Percentiles rank a stretch among this genome's conserved stretches.
phyloP scores from a whole-genome alignment of 1,284 basidiomycete species.

The Ustilago loliicola region DNA sequence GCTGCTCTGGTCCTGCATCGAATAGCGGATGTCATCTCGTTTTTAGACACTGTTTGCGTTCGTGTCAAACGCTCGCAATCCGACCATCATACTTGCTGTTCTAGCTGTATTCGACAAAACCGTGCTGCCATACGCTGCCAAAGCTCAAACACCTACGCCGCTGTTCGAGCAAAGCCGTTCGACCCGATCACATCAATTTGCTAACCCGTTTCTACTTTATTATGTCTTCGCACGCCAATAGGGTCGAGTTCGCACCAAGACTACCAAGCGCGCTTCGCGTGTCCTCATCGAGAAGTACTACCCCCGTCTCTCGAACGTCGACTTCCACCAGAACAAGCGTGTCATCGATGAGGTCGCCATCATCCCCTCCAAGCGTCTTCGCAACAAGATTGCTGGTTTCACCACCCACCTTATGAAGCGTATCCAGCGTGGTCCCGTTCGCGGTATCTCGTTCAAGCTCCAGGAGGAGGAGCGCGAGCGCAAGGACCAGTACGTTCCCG shows the following conservation, averaged over 20 bases:
- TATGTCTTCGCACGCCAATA: constrained; percentile 70
- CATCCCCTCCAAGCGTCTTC: constrained; percentile 97
- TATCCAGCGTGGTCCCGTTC: constrained; percentile 98
- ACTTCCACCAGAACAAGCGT: constrained; percentile 90
- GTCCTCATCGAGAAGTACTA: constrained; percentile 99
- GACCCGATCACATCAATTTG: not conserved
- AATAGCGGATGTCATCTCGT: too few species aligned
- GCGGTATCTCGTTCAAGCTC: constrained; percentile 99
- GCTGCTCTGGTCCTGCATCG: too few species aligned
- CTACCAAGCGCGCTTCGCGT: constrained; percentile 98
- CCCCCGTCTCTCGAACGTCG: constrained; percentile 62
- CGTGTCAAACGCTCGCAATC: not conserved
- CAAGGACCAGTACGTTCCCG: constrained; percentile 76
- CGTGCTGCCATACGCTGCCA: not conserved
- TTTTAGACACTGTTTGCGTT: not conserved
- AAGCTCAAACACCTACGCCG: not conserved
- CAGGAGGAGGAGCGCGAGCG: constrained; percentile 99
- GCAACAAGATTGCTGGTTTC: constrained; percentile 99
- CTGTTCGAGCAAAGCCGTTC: not conserved
- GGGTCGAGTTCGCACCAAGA: constrained; percentile 99
- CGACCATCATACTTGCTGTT: constrained; percentile 1
- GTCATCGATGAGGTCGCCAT: constrained; percentile 94
- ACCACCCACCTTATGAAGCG: constrained; percentile 99
- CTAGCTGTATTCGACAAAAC: constrained; percentile 5
- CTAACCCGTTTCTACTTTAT: constrained; percentile 12